Base-by-base conservation (phyloP, 768 basidiomycete species). In the Boletus fagicola region DNA sequence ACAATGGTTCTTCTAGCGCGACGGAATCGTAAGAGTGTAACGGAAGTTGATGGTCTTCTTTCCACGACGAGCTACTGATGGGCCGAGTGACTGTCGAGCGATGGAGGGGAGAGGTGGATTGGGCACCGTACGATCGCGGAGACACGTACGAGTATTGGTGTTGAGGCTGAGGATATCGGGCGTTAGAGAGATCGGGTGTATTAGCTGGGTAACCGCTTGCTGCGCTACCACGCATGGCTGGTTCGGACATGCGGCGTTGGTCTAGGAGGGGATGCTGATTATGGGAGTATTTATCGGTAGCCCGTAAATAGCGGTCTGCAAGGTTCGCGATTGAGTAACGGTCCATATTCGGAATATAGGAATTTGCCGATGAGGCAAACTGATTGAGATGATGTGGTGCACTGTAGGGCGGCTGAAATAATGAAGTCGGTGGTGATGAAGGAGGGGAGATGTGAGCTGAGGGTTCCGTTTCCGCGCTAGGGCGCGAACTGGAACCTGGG, bases 191-290 rank as follows among this genome's bases (percentile, higher is more conserved):
- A 70, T 66, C 70, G 53, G 74, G 54, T 53, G 70, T 46, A 56
- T 72, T 72, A 40, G 72, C 53, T 54, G 75, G 53, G 44, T 75
- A 66, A 51, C 72, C 60, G 42, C 74, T 61, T 66, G 82, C 76
- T 52, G 77, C 60, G 68, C 75, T 76, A 62, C 75, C 65, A 58
- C 80, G 76, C 59, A 81, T 74, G 53, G 82, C 73, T 47, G 86
- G 84, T 68, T 87, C 85, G 65, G 86, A 87, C 83, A 86, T 84
- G 70, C 86, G 83, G 66, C 85, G 77, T 52, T 83, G 83, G 74
- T 85, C 84, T 56, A 80, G 71, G 60, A 76, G 67, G 56, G 74
- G 62, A 65, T 64, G 60, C 66, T 64, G 71, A 70, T 65, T 71
- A 64, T 67, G 70, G 62, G 69, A 59, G 66, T 73, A 64, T 67